Conservation (phyloP, 192 early-diverging fungal genomes). For the Dissophora globulifera region DNA sequence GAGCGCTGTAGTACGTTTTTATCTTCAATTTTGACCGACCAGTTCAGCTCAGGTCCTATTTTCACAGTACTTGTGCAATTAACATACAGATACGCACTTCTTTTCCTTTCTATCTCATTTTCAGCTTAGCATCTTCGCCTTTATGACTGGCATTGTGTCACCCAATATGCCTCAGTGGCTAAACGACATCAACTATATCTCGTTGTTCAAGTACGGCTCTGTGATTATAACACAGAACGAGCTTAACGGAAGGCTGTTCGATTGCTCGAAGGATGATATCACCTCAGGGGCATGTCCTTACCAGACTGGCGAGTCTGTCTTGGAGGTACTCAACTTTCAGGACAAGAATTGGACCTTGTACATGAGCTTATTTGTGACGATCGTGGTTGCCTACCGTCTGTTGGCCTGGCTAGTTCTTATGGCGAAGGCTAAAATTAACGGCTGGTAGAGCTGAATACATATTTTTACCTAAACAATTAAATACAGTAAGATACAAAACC, state of each 20-base stretch:
- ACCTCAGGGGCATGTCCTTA: slow-evolving; percentile 27
- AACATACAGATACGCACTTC: no score
- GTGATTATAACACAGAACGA: slow-evolving; percentile 41
- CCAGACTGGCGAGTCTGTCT: slow-evolving; percentile 20
- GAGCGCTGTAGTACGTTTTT: slow-evolving; percentile 42
- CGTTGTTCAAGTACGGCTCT: slow-evolving; percentile 45
- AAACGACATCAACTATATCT: slow-evolving; percentile 32
- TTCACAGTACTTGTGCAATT: no score
- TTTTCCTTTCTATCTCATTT: neutral
- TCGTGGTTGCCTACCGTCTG: slow-evolving; percentile 29
- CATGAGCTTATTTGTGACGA: slow-evolving; percentile 37
- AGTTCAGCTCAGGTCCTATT: no score
- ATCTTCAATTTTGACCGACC: no score
- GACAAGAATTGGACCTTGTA: slow-evolving; percentile 42
- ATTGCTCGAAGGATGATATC: slow-evolving; percentile 20
- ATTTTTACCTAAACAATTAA: no score
- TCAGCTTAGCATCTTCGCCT: slow-evolving; percentile 48
- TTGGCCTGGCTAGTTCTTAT: slow-evolving; percentile 29
- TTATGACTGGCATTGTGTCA: slow-evolving; percentile 54
- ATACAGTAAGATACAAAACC: no score
- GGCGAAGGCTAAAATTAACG: slow-evolving; percentile 30
- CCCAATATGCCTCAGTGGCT: slow-evolving; percentile 42
- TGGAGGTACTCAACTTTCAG: slow-evolving; percentile 16
- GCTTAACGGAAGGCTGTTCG: slow-evolving; percentile 28
- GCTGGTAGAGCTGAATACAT: no score